Percentiles rank a stretch among this genome's conserved stretches.
phyloP scores from a whole-genome alignment of 345 rosid species.

The Arabis alpina region DNA sequence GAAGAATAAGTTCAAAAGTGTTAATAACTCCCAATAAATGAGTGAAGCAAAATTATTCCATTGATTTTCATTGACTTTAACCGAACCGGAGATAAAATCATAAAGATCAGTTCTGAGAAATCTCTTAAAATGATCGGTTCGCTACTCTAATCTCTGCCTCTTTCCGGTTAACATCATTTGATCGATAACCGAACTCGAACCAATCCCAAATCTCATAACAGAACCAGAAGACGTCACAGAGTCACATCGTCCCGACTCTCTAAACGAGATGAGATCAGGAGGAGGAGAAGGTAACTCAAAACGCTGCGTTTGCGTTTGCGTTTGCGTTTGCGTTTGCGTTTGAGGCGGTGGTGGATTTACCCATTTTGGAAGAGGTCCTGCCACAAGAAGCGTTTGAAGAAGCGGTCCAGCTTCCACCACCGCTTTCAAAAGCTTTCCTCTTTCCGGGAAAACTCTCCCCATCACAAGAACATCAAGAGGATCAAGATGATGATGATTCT shows the following conservation, averaged over 20 bases:
- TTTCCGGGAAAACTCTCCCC: slow-evolving; percentile 74
- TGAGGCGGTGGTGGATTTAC: slow-evolving; percentile 74
- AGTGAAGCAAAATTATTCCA: too few relatives aligned
- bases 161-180: slow-evolving; percentile 48
- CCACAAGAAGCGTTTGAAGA: slow-evolving; percentile 76
- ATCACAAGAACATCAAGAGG: slow-evolving; percentile 41
- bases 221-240: slow-evolving; percentile 60
- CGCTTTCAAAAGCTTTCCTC: slow-evolving; percentile 86
- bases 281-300: slow-evolving; percentile 45
- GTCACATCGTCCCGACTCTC: slow-evolving; percentile 21
- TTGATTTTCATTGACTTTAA: neutral
- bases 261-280: slow-evolving; percentile 46
- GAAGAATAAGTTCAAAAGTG: too few relatives aligned
- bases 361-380: slow-evolving; percentile 90
- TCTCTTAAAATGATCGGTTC: slow-evolving; percentile 1
- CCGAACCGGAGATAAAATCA: neutral
- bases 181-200: slow-evolving; percentile 34
- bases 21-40: too few relatives aligned
- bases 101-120: slow-evolving; percentile 1
- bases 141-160: slow-evolving; percentile 61
- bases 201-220: slow-evolving; percentile 44
- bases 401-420: slow-evolving; percentile 90
- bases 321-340: slow-evolving; percentile 42
- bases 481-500: slow-evolving; percentile 19
- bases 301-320: slow-evolving; percentile 44